Evolutionary conservation across 305 asterid genomes (phyloP).

Genomic region (Solanum hybrid): DNA sequence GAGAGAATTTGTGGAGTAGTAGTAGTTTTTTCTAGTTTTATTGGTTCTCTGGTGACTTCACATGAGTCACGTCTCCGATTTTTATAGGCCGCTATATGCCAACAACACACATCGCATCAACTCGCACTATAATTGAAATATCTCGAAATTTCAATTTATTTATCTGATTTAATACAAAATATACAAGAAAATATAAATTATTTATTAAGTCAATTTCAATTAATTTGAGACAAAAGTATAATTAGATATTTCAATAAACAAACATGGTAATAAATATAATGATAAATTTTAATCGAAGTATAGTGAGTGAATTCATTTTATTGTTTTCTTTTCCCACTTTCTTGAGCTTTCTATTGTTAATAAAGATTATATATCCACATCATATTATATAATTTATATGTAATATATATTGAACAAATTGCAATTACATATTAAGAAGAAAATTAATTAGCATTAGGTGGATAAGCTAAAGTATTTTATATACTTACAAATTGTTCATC

Average conservation of each 20-base stretch:
- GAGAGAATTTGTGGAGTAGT: not conserved
- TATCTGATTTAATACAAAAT: not conserved
- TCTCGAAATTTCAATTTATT: not conserved
- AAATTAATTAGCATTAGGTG: not conserved
- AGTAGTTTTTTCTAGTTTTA: not conserved
- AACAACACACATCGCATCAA: not conserved
- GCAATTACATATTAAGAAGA: not conserved
- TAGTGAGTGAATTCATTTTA: not conserved
- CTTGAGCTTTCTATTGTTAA: not conserved
- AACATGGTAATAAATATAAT: not conserved
- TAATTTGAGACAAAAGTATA: not conserved
- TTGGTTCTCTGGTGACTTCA: not conserved
- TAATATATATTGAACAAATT: not conserved
- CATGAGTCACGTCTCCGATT: not conserved
- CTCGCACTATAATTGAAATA: no score
- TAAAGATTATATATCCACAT: not conserved
- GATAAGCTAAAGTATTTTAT: not conserved
- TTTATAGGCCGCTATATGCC: not conserved
- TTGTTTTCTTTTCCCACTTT: not conserved
- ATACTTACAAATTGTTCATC: not conserved
- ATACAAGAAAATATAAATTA: not conserved
- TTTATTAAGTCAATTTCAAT: not conserved
- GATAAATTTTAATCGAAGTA: not conserved
- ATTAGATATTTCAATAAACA: not conserved
- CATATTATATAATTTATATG: not conserved